A percentile compares a stretch with the other conserved stretches of the same genome.
Evolutionary conservation across 2,329 filamentous ascomycete species (phyloP).

Genomic region (Cercospora sp.): DNA sequence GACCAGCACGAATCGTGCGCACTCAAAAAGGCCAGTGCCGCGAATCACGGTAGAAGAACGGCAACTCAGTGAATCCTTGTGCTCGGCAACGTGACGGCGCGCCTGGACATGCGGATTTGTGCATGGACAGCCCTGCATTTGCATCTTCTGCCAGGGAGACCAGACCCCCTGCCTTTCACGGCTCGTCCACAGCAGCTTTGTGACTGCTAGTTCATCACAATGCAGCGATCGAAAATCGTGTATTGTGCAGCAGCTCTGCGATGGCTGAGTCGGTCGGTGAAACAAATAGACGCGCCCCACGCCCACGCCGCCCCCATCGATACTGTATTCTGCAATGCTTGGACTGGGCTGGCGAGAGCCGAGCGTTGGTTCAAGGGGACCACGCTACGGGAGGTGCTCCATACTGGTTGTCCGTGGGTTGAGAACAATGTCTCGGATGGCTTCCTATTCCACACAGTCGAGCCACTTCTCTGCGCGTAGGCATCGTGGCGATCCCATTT

Average conservation of each 20-base stretch:
- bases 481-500: background rate
- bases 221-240: background rate
- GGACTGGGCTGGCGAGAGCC: background rate
- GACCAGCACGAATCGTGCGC: conserved; percentile 2
- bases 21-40: background rate
- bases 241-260: background rate
- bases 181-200: background rate
- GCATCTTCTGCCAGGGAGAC: conserved; percentile 3
- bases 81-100: conserved; percentile 9
- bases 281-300: background rate
- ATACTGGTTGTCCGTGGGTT: background rate
- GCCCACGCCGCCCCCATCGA: background rate
- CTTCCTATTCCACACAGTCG: background rate
- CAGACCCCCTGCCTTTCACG: background rate
- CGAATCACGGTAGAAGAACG: conserved; percentile 13
- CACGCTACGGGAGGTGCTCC: background rate
- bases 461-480: background rate
- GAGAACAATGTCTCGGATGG: conserved; percentile 6
- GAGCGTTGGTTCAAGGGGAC: background rate
- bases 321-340: background rate
- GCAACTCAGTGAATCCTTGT: background rate
- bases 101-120: conserved; percentile 1
- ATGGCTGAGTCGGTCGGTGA: background rate
- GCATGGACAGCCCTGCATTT: conserved; percentile 2
- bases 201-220: background rate